Evolutionary conservation across 1,284 basidiomycete species (phyloP), one percentile per base, ranked within the genome.

Genomic region (Irpex rosettiformis): DNA sequence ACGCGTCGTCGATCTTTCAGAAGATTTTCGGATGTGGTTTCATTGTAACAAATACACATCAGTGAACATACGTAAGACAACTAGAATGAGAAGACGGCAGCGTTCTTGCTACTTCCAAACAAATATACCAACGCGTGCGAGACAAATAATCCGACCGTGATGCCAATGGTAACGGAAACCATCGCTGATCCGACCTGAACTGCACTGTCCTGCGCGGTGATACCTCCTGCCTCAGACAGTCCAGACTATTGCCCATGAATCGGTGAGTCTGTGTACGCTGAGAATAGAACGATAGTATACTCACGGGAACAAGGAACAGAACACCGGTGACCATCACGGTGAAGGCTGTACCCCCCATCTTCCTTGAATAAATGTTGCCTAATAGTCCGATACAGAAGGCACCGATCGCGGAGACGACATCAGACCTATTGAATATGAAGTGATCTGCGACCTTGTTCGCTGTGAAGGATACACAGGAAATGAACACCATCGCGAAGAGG

Each of bases 311-410:
- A 61, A 94, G 75, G 74, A 94, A 93, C 63, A 93, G 72, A 10
- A 94, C 91, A 55, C 92, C 93, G 5, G 91, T 89, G 28, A 93
- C 91, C 91, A 93, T 94, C 7, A 88, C 88, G 3, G 91, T 93
- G 73, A 94, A 94, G 25, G 93, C 93, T 4, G 93, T 94, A 16
- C 93, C 93, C 22, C 88, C 84, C 81, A 93, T 90, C 68, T 86
- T 84, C 58, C 92, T 78, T 59, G 92, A 93, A 71, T 94, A 94
- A 1, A 89, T 73, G 66, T 94, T 94, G 2, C 93, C 92, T 27
- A 94, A 77, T 27, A 94, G 65, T 27, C 91, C 89, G 43, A 93
- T 87, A 6, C 88, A 90, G 65, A 94, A 94, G 18, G 91, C 91
- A 1, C 92, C 92, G 63, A 93, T 90, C 18, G 90, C 87, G 48